A percentile compares a stretch with the other conserved stretches of the same genome.
phyloP scores from a whole-genome alignment of 2,329 filamentous ascomycete genomes.

The Tetracladium maxilliforme region DNA sequence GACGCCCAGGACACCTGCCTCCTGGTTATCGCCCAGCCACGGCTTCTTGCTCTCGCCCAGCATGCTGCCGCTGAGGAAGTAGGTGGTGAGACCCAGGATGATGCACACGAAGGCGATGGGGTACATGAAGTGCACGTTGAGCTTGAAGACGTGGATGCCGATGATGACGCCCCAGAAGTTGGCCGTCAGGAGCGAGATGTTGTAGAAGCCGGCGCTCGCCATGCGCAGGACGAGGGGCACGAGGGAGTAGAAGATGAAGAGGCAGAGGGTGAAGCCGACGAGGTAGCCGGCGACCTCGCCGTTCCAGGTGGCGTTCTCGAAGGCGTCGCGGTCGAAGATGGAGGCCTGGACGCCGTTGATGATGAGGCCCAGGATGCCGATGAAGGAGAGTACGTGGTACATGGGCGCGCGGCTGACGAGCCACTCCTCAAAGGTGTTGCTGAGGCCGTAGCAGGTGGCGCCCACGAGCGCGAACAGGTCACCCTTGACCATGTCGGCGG shows the following conservation, averaged over 20 bases:
- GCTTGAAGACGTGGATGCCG: conserved; percentile 72
- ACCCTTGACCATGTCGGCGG: conserved; percentile 67
- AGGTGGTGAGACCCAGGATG: conserved; percentile 69
- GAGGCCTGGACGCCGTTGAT: conserved; percentile 86
- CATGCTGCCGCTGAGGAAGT: conserved; percentile 72
- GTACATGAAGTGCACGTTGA: conserved; percentile 76
- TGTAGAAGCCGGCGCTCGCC: conserved; percentile 86
- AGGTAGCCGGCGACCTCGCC: conserved; percentile 64
- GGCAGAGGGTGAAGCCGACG: conserved; percentile 73
- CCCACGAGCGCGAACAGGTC: conserved; percentile 85
- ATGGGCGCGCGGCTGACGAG: conserved; percentile 74
- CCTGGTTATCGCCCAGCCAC: conserved; percentile 82
- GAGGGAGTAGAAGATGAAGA: conserved; percentile 75
- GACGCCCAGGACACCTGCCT: conserved; percentile 61
- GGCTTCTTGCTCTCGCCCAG: conserved; percentile 87
- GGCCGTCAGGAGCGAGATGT: conserved; percentile 82
- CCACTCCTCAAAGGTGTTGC: conserved; percentile 90
- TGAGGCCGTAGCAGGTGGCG: conserved; percentile 80
- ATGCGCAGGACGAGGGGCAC: conserved; percentile 82
- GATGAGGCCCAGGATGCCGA: conserved; percentile 74
- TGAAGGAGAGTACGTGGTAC: conserved; percentile 86
- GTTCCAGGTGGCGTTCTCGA: conserved; percentile 51
- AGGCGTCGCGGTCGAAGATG: conserved; percentile 75
- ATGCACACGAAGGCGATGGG: conserved; percentile 92
- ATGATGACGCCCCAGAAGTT: conserved; percentile 98